Base-by-base conservation (phyloP, 805 yeast genomes). In the Brettanomyces anomalus region DNA sequence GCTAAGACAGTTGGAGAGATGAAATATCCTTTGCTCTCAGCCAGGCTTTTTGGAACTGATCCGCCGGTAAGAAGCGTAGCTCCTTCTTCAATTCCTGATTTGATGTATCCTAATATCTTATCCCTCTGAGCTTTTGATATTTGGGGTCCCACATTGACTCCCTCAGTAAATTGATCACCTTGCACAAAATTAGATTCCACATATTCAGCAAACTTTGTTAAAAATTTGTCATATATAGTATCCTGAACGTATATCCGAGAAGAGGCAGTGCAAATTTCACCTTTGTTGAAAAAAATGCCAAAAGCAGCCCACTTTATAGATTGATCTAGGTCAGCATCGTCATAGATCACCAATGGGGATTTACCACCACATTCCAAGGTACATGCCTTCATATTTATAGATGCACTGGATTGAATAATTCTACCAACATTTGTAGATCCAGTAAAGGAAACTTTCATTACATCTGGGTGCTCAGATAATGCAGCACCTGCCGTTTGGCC, bases 291-390 rank as follows among this genome's bases (percentile, higher is more conserved):
- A 74, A 81, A 86, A 58, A 89, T 88, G 64, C 96, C 96, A 44
- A 74, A 61, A 45, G 84, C 74, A 52, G 87, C 79, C 72, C 79
- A 76, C 53, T 81, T 72, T 41, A 85, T 82, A 41, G 96, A 85
- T 57, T 72, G 71, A 44, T 81, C 79, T 46, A 89, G 61, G 62
- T 89, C 79, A 44, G 90, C 89, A 60, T 89, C 97, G 57, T 81
- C 80, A 60, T 84, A 87, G 40, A 89, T 81, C 53, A 89, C 79
- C 65, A 84, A 80, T 57, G 97, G 96, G 30, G 96, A 88, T 71
- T 89, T 89, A 61, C 97, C 97, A 60, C 97, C 97, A 56, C 88
- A 79, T 71, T 89, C 97, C 61, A 89, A 74, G 36, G 97, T 89
- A 49, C 88, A 86, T 65, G 85, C 87, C 75, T 89, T 89, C 65